A percentile compares a stretch with the other conserved stretches of the same genome.
phyloP scores from a whole-genome alignment of 371 early-diverging fungal genomes.

The Apophysomyces trapeziformis region DNA sequence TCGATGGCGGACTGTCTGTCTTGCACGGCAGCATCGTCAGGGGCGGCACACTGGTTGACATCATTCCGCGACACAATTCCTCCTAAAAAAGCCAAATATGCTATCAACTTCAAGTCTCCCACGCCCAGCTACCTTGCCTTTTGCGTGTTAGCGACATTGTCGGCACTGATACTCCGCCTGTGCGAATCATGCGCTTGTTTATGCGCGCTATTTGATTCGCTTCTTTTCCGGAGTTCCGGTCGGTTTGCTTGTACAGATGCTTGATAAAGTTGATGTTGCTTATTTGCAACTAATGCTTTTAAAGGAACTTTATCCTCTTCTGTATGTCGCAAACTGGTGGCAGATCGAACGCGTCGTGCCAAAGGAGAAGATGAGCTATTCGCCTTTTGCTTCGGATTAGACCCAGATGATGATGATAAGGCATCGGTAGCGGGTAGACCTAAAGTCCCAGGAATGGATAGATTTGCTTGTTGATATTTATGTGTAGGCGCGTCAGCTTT shows the following conservation, averaged over 20 bases:
- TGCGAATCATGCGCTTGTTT: slow-evolving; percentile 23
- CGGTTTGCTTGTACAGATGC: slow-evolving; percentile 8
- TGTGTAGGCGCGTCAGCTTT: slow-evolving; percentile 6
- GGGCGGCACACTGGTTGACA: slow-evolving; percentile 8
- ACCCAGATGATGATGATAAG: neutral
- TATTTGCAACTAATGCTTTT: slow-evolving; percentile 37
- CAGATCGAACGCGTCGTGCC: slow-evolving; percentile 47
- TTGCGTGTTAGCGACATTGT: slow-evolving; percentile 26
- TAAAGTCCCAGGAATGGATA: neutral
- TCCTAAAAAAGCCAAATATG: neutral
- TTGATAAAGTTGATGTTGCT: slow-evolving; percentile 35
- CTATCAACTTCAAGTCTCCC: neutral
- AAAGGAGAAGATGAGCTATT: slow-evolving; percentile 26
- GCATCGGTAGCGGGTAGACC: neutral
- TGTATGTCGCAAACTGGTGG: slow-evolving; percentile 38
- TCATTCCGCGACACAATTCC: neutral
- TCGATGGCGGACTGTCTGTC: neutral
- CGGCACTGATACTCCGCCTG: slow-evolving; percentile 48
- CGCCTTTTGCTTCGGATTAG: slow-evolving; percentile 1
- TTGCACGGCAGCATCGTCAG: slow-evolving; percentile 3
- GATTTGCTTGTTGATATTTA: slow-evolving; percentile 12
- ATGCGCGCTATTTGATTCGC: neutral
- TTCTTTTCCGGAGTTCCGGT: neutral
- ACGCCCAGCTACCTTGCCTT: slow-evolving; percentile 14
- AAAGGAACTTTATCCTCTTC: slow-evolving; percentile 36